These are phyloP conservation scores for Vigna reflexopilosa DNA, from an alignment of 306 rosid species.

Conservation along the genomic window DNA sequence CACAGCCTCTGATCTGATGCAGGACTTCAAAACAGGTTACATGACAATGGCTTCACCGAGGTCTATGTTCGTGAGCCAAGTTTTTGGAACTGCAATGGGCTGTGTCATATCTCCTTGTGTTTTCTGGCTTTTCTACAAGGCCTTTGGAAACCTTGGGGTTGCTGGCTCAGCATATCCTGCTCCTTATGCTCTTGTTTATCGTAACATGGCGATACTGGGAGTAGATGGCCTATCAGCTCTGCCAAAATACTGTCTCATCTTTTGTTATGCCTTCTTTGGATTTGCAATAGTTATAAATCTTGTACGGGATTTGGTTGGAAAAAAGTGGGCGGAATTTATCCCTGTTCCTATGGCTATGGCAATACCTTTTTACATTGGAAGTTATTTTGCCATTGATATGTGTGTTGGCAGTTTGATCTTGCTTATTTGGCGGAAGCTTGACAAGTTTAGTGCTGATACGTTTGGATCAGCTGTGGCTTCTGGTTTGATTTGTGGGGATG, in stretches of 20 bases:
- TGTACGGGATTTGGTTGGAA: constrained; percentile 43
- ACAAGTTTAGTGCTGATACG: constrained; percentile 53
- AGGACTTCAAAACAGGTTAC: constrained; percentile 65
- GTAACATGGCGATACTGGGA: constrained; percentile 56
- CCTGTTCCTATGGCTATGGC: constrained; percentile 70
- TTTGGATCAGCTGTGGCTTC: constrained; percentile 60
- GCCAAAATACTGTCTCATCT: constrained; percentile 51
- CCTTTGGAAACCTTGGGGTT: constrained; percentile 44
- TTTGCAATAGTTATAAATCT: constrained; percentile 48
- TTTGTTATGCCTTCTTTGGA: constrained; percentile 47
- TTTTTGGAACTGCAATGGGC: constrained; percentile 56
- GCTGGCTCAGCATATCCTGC: constrained; percentile 51
- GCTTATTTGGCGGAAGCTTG: constrained; percentile 48
- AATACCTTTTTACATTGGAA: constrained; percentile 62
- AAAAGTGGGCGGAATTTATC: constrained; percentile 46
- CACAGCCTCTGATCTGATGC: constrained; percentile 63
- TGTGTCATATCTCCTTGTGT: constrained; percentile 62
- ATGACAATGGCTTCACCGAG: constrained; percentile 61
- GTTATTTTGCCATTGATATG: constrained; percentile 60
- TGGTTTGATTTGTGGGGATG: constrained; percentile 68
- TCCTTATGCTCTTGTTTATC: constrained; percentile 55
- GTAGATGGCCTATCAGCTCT: constrained; percentile 57
- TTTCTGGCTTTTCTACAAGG: constrained; percentile 58
- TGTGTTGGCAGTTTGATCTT: constrained; percentile 60
- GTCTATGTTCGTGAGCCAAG: constrained; percentile 66